Evolutionary conservation across 148 eudicot species (phyloP).

Genomic region (Heliamphora exappendiculata): DNA sequence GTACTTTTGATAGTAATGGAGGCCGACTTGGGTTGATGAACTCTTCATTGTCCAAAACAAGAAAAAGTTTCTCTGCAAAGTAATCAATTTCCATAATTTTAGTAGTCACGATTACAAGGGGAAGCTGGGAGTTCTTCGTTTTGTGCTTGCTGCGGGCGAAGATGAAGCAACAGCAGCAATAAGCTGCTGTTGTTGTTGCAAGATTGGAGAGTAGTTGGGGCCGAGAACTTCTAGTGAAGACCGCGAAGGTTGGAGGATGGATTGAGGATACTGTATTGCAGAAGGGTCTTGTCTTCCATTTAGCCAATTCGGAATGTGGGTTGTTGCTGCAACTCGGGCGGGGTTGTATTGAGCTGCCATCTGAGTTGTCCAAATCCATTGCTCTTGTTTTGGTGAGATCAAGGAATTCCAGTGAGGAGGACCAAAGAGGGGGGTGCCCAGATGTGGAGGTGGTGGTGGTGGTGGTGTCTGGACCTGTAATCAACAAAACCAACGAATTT

Average conservation of each 20-base stretch:
- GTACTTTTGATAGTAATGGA: neutral
- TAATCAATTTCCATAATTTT: neutral
- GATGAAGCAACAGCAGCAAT: neutral
- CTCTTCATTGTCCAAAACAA: neutral
- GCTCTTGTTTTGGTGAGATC: conserved; percentile 19
- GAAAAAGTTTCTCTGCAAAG: neutral
- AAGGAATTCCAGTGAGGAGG: conserved; percentile 9
- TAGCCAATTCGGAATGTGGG: conserved; percentile 40
- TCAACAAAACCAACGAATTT: neutral
- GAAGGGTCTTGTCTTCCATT: conserved; percentile 27
- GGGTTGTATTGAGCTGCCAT: conserved; percentile 26
- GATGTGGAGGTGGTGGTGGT: conserved; percentile 29
- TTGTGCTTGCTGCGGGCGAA: no score
- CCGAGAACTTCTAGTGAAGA: conserved; percentile 29
- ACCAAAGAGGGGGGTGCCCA: conserved; percentile 19
- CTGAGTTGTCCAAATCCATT: conserved; percentile 33
- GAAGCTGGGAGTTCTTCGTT: neutral
- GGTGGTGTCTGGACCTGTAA: conserved; percentile 24
- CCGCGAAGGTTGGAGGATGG: conserved; percentile 21
- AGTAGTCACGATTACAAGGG: neutral
- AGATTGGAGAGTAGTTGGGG: conserved; percentile 25
- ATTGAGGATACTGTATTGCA: conserved; percentile 21
- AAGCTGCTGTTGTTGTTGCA: conserved; percentile 23
- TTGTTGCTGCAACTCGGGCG: conserved; percentile 21
- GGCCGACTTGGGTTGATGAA: neutral